Percentiles rank a stretch among this genome's conserved stretches.
Evolutionary conservation across 1,139 yeast species (phyloP).

Genomic region (Blastobotrys buckinghamii): DNA sequence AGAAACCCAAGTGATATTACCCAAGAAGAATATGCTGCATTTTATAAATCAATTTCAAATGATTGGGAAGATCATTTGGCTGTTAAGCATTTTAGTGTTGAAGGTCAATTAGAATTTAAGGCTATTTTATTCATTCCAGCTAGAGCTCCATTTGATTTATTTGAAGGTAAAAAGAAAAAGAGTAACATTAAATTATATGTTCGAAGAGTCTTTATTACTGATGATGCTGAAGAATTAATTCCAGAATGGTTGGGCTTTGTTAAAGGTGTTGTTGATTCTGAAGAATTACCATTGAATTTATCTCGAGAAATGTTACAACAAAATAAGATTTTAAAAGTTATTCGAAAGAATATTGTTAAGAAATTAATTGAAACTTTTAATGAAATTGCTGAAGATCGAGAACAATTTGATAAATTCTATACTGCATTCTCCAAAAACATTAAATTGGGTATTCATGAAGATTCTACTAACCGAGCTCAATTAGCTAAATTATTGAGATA

Average conservation of each 20-base stretch:
- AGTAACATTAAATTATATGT: slow-evolving; percentile 98
- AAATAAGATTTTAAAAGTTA: slow-evolving; percentile 99
- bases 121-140: slow-evolving; percentile 97
- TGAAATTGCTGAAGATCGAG: slow-evolving; percentile 98
- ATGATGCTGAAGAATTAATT: slow-evolving; percentile 97
- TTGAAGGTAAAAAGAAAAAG: slow-evolving; percentile 98
- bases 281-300: slow-evolving; percentile 98
- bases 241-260: slow-evolving; percentile 99
- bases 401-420: slow-evolving; percentile 98
- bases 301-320: slow-evolving; percentile 99
- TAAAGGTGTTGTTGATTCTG: slow-evolving; percentile 99
- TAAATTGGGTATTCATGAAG: slow-evolving; percentile 99
- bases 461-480: slow-evolving; percentile 92
- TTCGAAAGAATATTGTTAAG: slow-evolving; percentile 98
- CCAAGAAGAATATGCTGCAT: slow-evolving; percentile 98
- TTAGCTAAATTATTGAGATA: slow-evolving; percentile 95
- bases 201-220: slow-evolving; percentile 99
- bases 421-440: slow-evolving; percentile 96
- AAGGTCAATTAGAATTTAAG: slow-evolving; percentile 99
- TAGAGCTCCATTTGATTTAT: slow-evolving; percentile 99
- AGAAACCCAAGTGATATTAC: slow-evolving; percentile 97
- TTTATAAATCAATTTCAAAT: slow-evolving; percentile 98
- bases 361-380: slow-evolving; percentile 97
- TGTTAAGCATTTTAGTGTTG: slow-evolving; percentile 99
- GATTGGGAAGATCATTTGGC: slow-evolving; percentile 99